Base-by-base conservation (phyloP, 2,329 filamentous ascomycete species). In the Akanthomyces uredinophilus region DNA sequence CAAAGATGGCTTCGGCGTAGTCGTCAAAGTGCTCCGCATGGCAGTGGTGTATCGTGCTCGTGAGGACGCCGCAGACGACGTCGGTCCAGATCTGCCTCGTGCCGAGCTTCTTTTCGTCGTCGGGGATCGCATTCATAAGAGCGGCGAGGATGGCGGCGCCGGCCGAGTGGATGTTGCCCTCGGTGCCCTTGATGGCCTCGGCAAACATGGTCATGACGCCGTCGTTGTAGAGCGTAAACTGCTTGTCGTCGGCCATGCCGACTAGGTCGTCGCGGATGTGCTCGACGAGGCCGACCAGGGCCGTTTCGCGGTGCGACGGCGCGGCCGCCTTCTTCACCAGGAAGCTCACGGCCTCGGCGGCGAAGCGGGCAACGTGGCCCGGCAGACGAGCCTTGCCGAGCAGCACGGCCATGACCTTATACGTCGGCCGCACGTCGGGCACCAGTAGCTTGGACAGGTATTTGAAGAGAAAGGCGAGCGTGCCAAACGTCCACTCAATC, bases 401-500 rank as follows among this genome's bases (percentile, higher is more conserved):
- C 58, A 98, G 82, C 3, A 92, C 89, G 0, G 90, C 84, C 79
- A 99, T 86, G 58, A 95, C 85, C 70, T 91, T 85, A 71, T 92
- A 93, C 2, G 96, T 88, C 52, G 94, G 92, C 65, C 90, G 83
- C 65, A 99, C 77, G 71, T 99, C 91, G 4, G 92, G 89, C 0
- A 95, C 90, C 24, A 99, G 77, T 0, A 98, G 83, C 66, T 91
- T 87, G 2, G 92, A 96, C 5, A 99, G 84, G 71, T 98, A 98
- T 73, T 99, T 99, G 84, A 99, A 97, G 46, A 98, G 81, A 81
- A 96, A 99, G 51, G 95, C 92, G 61, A 99, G 81, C 68, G 91
- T 93, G 14, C 89, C 92, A 76, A 99, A 99, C 56, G 91, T 94
- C 93, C 94, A 98, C 77, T 99, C 95, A 56, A 98, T 91, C n/a